Evolutionary conservation across 2,329 filamentous ascomycete species (phyloP), one percentile per base, ranked within the genome.

Genomic region (Arthrobotrys pseudoclavata): DNA sequence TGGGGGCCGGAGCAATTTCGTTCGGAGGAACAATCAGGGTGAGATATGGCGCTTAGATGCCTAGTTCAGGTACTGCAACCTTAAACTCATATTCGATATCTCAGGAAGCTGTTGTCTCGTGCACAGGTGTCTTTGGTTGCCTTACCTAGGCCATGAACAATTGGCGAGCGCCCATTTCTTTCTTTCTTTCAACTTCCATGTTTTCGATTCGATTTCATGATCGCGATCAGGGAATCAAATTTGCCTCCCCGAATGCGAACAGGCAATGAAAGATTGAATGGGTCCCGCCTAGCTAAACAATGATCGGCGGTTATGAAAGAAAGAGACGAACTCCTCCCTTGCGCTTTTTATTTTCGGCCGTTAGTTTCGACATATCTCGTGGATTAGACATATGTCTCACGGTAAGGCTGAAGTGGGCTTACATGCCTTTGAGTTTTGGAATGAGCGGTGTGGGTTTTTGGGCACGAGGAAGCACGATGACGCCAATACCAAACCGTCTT

Each of bases 321-420:
- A 63, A n/a, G 37, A 63, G 60, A 63, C 60, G 60, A 63, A 63
- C 42, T 63, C 60, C 60, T 63, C 60, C 42, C 40, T 60, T 57
- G 53, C 31, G 53, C 4, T 15, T 57, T 20, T 42, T 31, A n/a
- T 18, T 45, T 45, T 45, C n/a, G 42, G 42, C 34, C 31, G 34
- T 42, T 42, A 60, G 55, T 5, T 57, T 57, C 18, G 6, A 13
- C 55, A 15, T 10, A 22, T 24, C 3, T 26, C 12, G 34, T 42
- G 29, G 31, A 18, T 37, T 20, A 45, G 2, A n/a, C 42, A 20
- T 7, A 6, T 48, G 60, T 63, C 55, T 63, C 60, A 48, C 42
- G 40, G 60, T 63, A 63, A 63, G 60, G 60, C 60, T 63, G 60
- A 63, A 48, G 40, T 48, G 42, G 60, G 60, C 57, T 63, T 47